Conservation (phyloP, 179 eudicot genomes). For the Actinidia chinensis region DNA sequence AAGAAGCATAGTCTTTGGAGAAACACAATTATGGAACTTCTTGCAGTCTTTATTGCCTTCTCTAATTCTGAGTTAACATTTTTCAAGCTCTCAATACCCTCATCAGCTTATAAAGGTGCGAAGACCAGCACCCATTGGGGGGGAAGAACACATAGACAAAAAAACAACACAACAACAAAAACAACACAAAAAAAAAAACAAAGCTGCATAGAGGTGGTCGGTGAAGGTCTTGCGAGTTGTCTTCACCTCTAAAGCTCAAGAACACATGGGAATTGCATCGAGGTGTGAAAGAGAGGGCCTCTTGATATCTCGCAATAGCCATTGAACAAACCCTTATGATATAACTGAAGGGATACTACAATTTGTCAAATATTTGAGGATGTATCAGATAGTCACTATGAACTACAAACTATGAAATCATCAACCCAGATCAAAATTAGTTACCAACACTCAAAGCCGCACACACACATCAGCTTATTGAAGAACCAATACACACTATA, state of each 20-base stretch:
- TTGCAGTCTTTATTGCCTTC: slow-evolving; percentile 1
- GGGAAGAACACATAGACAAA: too few species aligned
- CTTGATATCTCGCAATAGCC: background rate
- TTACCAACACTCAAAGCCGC: too few species aligned
- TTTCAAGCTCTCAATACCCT: background rate
- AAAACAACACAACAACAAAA: too few species aligned
- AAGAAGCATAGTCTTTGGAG: slow-evolving; percentile 13
- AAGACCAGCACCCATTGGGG: background rate
- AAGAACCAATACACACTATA: too few species aligned
- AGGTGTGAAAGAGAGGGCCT: background rate
- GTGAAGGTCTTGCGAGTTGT: background rate
- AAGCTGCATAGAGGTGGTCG: background rate
- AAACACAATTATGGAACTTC: slow-evolving; percentile 16
- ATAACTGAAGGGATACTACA: too few species aligned
- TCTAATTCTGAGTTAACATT: background rate
- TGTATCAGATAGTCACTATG: too few species aligned
- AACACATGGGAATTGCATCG: background rate
- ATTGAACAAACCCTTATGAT: too few species aligned
- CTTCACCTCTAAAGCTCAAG: slow-evolving; percentile 7
- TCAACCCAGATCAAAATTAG: too few species aligned
- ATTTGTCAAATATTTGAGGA: too few species aligned
- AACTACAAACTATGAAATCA: too few species aligned
- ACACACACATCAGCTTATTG: too few species aligned
- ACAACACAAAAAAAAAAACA: too few species aligned
- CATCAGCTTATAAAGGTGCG: slow-evolving; percentile 10